phyloP scores from a whole-genome alignment of 2,329 filamentous ascomycete species.

The Iodosphaeria phyllophila region DNA sequence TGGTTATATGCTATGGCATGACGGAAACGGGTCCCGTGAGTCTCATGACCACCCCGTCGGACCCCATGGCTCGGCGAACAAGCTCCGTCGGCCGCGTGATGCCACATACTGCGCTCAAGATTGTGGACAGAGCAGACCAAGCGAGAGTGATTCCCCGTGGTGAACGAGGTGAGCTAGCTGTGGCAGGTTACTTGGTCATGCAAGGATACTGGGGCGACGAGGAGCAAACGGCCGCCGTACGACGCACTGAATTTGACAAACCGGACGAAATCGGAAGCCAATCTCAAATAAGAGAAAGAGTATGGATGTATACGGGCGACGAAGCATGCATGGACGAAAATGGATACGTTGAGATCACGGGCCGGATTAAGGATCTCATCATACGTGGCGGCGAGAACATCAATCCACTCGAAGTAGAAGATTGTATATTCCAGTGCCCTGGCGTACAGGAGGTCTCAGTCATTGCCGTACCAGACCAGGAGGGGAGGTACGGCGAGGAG shows the following conservation, averaged over 20 bases:
- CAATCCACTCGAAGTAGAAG: slow-evolving; percentile 82
- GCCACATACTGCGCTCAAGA: slow-evolving; percentile 60
- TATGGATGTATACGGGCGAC: slow-evolving; percentile 90
- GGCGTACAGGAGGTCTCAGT: slow-evolving; percentile 60
- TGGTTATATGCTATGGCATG: slow-evolving; percentile 95
- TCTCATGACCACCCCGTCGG: slow-evolving; percentile 65
- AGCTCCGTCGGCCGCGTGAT: slow-evolving; percentile 62
- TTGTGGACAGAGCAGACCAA: slow-evolving; percentile 52
- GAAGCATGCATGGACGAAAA: slow-evolving; percentile 70
- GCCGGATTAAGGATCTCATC: slow-evolving; percentile 79
- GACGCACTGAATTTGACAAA: slow-evolving; percentile 24
- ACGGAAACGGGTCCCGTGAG: slow-evolving; percentile 69
- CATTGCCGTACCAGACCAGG: slow-evolving; percentile 68
- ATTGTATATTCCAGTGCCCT: slow-evolving; percentile 59
- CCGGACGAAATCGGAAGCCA: no score
- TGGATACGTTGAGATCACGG: slow-evolving; percentile 77
- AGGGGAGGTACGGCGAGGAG: slow-evolving; percentile 66
- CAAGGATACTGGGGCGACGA: slow-evolving; percentile 74
- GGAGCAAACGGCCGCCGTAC: slow-evolving; percentile 47
- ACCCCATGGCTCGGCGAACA: slow-evolving; percentile 56
- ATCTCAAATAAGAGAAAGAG: no score
- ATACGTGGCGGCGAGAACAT: slow-evolving; percentile 94
- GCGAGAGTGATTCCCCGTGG: slow-evolving; percentile 39
- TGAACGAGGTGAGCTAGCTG: slow-evolving; percentile 61
- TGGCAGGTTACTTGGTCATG: slow-evolving; percentile 78